phyloP scores from a whole-genome alignment of 1,139 yeast genomes.

The Suhomyces kunorum region DNA sequence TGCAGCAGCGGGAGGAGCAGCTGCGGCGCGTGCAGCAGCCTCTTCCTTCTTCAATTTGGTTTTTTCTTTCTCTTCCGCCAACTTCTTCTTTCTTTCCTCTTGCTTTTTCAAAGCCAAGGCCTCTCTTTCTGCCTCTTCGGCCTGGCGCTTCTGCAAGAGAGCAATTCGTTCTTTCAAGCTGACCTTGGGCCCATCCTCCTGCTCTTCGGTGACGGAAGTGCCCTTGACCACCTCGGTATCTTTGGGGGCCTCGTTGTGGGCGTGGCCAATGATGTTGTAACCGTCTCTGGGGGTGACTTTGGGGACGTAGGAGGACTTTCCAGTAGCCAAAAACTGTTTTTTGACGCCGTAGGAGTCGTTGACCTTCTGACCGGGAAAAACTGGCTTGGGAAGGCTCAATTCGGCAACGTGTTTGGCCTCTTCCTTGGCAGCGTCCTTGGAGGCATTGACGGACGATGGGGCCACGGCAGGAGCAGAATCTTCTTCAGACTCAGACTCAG shows the following conservation, averaged over 20 bases:
- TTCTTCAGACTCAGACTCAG: background rate
- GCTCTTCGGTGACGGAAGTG: constrained; percentile 21
- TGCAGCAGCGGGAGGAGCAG: background rate
- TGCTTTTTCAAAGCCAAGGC: constrained; percentile 60
- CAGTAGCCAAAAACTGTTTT: constrained; percentile 45
- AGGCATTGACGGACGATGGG: background rate
- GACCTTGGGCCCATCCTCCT: constrained; percentile 63
- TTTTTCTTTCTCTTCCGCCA: constrained; percentile 36
- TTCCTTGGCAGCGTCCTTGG: background rate
- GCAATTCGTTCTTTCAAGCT: constrained; percentile 87
- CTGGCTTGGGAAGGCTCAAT: constrained; percentile 26
- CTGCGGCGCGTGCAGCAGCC: constrained; percentile 4
- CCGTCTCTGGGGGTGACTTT: constrained; percentile 46
- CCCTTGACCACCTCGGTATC: constrained; percentile 30
- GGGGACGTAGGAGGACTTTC: constrained; percentile 49
- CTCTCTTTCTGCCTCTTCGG: constrained; percentile 75
- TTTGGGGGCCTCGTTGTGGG: constrained; percentile 27
- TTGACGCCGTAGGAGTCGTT: constrained; percentile 47
- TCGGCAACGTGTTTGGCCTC: background rate
- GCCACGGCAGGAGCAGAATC: background rate
- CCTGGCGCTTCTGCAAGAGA: constrained; percentile 76
- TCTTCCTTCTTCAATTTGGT: constrained; percentile 11
- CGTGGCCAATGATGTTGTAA: constrained; percentile 35
- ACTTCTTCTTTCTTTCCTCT: constrained; percentile 54
- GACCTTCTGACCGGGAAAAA: constrained; percentile 29